Evolutionary conservation across 2,329 filamentous ascomycete species (phyloP), one percentile per base, ranked within the genome.

Genomic region (Atkinsonella hypoxylon): DNA sequence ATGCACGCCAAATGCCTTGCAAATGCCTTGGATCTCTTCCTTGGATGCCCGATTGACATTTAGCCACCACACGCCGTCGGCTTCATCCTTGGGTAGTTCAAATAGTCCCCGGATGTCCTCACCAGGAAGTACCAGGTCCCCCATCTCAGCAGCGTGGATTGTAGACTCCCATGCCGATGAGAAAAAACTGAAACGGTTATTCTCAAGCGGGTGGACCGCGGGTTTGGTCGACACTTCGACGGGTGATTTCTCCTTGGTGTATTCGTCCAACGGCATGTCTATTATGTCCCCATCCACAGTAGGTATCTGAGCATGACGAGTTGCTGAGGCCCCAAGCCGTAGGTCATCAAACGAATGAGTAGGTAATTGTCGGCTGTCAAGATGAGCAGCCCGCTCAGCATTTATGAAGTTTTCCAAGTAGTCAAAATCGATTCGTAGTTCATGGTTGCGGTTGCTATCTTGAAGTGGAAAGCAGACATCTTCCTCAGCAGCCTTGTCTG

Each of bases 21-120:
- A 95, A 55, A 98, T 84, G 31, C 84, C 84, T 42, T 83, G 82
- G 18, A 95, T 82, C 65, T 97, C 93, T 53, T 91, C 89, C 62
- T 90, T 87, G 1, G 85, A 90, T 1, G 91, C 89, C 58, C 87
- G 89, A 64, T 91, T 85, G 64, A 96, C 85, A 61, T 98, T 95
- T 47, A 98, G 76, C 93, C 93, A 98, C 90, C 91, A 98, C n/a
- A 95, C 90, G 60, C 91, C 91, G 59, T 89, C 77, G 2, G 71
- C 67, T 54, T 82, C 79, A 31, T 77, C 75, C 48, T 75, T 81
- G 7, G 81, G 81, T 34, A 83, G 71, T 32, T 75, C 73, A 64
- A 98, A 98, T 11, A 98, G 79, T 51, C 89, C 89, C 32, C 88
- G 84, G 59, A 97, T 86, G 52, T 85, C 86, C 65, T 96, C 93